Conservation (phyloP, 441 rosid species). For the Gossypium lobatum region DNA sequence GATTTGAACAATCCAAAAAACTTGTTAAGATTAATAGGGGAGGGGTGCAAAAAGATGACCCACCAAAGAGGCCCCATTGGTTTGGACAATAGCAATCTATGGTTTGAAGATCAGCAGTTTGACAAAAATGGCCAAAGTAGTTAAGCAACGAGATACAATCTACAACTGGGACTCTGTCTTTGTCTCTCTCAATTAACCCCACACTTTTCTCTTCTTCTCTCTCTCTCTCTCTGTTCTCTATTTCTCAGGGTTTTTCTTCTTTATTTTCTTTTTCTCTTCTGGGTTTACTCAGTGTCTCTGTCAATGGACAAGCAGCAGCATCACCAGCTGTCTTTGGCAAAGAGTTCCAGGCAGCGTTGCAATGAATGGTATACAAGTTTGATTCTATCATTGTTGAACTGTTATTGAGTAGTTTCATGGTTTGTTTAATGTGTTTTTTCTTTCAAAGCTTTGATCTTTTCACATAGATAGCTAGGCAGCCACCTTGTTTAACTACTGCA, state of each 20-base stretch:
- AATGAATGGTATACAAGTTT: slow-evolving; percentile 62
- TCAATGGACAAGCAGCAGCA: slow-evolving; percentile 57
- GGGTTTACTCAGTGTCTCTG: slow-evolving; percentile 15
- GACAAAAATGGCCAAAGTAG: slow-evolving; percentile 40
- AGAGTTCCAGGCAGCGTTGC: slow-evolving; percentile 73
- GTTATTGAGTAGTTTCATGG: background rate
- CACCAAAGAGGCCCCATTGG: slow-evolving; percentile 40
- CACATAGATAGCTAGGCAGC: background rate
- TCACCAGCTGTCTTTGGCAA: slow-evolving; percentile 56
- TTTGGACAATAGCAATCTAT: slow-evolving; percentile 46
- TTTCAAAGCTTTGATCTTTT: background rate
- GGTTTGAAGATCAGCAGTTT: slow-evolving; percentile 31
- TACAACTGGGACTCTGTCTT: slow-evolving; percentile 32
- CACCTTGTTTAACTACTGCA: slow-evolving; percentile 3
- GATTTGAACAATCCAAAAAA: background rate
- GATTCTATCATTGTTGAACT: background rate
- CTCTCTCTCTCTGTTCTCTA: background rate
- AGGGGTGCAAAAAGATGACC: slow-evolving; percentile 28
- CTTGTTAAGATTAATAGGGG: background rate
- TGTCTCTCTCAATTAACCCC: slow-evolving; percentile 24
- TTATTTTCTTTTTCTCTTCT: slow-evolving; percentile 1
- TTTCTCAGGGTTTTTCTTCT: background rate
- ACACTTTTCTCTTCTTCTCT: slow-evolving; percentile 4
- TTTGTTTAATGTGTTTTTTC: background rate
- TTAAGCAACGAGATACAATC: slow-evolving; percentile 25